phyloP scores from a whole-genome alignment of 2,329 filamentous ascomycete species.

The Coniochaeta sp. region DNA sequence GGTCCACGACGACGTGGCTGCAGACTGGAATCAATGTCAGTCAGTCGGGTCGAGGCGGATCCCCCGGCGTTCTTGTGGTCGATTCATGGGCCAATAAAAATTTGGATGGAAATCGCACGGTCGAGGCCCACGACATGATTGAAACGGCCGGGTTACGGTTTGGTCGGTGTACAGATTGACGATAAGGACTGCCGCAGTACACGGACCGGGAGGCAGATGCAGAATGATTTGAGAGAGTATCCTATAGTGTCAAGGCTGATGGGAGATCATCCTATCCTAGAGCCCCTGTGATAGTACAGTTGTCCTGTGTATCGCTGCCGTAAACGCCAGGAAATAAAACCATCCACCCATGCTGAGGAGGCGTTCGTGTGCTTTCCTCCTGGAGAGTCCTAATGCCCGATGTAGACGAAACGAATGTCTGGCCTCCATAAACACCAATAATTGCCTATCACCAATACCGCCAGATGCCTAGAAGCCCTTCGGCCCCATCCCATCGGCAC shows the following conservation, averaged over 20 bases:
- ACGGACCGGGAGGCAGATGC: neutral
- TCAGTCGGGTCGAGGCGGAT: neutral
- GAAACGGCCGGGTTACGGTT: neutral
- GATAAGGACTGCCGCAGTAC: neutral
- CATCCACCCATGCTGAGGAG: neutral
- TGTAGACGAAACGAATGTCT: neutral
- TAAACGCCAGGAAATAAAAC: neutral
- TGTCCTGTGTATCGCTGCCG: neutral
- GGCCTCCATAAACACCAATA: neutral
- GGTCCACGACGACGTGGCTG: neutral
- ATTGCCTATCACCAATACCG: neutral
- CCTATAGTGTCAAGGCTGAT: neutral
- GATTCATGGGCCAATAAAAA: too few species aligned
- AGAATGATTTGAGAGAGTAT: neutral
- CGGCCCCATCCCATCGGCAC: constrained; percentile 30
- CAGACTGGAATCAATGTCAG: neutral
- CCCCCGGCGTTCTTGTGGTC: too few species aligned
- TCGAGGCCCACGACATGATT: neutral
- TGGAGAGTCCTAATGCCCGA: neutral
- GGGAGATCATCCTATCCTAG: neutral
- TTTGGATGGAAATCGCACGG: neutral
- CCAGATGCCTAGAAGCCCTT: constrained; percentile 18
- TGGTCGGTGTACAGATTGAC: neutral
- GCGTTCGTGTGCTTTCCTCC: neutral
- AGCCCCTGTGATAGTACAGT: neutral